Percentiles rank a stretch among this genome's conserved stretches.
Evolutionary conservation across 1,284 basidiomycete genomes (phyloP).

Genomic region (Singerocomus inundabilis): DNA sequence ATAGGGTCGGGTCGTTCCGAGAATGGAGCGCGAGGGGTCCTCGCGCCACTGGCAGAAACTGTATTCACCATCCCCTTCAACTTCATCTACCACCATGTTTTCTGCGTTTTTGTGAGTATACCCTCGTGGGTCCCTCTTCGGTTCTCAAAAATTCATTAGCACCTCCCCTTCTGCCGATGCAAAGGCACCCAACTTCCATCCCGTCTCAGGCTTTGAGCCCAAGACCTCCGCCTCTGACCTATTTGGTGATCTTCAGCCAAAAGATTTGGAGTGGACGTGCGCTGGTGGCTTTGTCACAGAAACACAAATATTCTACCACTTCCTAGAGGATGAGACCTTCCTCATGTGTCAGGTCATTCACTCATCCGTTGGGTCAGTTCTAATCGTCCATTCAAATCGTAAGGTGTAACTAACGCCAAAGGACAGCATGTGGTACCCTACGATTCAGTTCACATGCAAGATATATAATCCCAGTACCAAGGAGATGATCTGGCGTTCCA

Average conservation of each 20-base stretch:
- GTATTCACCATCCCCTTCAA: constrained; percentile 2
- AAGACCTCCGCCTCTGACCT: constrained; percentile 52
- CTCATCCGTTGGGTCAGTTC: constrained; percentile 86
- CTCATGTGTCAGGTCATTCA: constrained; percentile 94
- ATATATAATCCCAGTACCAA: constrained; percentile 81
- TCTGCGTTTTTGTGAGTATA: constrained; percentile 67
- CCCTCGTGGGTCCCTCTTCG: neutral
- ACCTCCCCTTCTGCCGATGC: constrained; percentile 47
- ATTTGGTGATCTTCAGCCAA: constrained; percentile 67
- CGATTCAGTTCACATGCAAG: constrained; percentile 95
- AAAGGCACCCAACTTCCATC: constrained; percentile 74
- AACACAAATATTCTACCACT: constrained; percentile 88
- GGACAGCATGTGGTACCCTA: constrained; percentile 84
- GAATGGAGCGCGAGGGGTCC: constrained; percentile 10
- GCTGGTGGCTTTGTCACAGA: constrained; percentile 87
- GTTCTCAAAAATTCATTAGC: constrained; percentile 19
- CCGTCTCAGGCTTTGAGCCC: constrained; percentile 54
- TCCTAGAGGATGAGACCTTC: constrained; percentile 79
- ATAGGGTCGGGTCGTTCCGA: constrained; percentile 16
- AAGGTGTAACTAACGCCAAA: constrained; percentile 10
- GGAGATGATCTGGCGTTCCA: constrained; percentile 82
- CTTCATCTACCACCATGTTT: constrained; percentile 62
- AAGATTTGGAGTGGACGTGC: constrained; percentile 84
- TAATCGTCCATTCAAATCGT: neutral
- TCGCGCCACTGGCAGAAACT: too few relatives aligned